Percentiles rank a stretch among this genome's conserved stretches.
Evolutionary conservation across 495 filamentous ascomycete genomes (phyloP).

Genomic region (Parathielavia appendiculata): DNA sequence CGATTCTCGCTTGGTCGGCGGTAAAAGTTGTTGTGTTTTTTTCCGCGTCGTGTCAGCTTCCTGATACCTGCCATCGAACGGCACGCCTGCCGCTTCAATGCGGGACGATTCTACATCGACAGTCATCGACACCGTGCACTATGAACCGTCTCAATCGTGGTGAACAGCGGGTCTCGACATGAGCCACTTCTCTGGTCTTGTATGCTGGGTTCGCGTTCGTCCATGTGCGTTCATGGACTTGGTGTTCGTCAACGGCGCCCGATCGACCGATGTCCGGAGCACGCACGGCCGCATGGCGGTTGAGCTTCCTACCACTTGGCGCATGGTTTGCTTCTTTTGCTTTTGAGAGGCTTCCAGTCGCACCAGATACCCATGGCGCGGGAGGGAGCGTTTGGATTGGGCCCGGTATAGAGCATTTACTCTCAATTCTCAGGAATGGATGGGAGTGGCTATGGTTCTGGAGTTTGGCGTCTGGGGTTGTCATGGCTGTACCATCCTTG

Average conservation of each 20-base stretch:
- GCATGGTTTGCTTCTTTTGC: background rate
- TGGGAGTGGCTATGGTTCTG: background rate
- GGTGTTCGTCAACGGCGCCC: background rate
- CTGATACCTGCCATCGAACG: background rate
- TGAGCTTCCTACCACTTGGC: background rate
- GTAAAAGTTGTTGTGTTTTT: background rate
- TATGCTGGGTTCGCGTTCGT: background rate
- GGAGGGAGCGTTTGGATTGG: background rate
- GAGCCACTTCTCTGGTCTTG: background rate
- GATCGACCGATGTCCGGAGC: background rate
- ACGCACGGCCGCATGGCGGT: background rate
- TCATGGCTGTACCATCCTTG: background rate
- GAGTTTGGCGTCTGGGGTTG: background rate
- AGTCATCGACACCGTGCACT: background rate
- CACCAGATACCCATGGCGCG: slow-evolving; percentile 6
- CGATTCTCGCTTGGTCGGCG: background rate
- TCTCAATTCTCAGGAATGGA: background rate
- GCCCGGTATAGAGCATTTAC: background rate
- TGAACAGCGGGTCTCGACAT: background rate
- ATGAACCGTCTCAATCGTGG: background rate
- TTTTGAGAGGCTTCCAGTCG: background rate
- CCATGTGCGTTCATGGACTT: background rate
- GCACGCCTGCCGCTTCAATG: background rate
- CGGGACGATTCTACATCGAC: background rate
- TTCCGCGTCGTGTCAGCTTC: background rate